These are phyloP conservation scores for Teunomyces panamensis DNA, from an alignment of 805 yeast species.

Conservation along the genomic window DNA sequence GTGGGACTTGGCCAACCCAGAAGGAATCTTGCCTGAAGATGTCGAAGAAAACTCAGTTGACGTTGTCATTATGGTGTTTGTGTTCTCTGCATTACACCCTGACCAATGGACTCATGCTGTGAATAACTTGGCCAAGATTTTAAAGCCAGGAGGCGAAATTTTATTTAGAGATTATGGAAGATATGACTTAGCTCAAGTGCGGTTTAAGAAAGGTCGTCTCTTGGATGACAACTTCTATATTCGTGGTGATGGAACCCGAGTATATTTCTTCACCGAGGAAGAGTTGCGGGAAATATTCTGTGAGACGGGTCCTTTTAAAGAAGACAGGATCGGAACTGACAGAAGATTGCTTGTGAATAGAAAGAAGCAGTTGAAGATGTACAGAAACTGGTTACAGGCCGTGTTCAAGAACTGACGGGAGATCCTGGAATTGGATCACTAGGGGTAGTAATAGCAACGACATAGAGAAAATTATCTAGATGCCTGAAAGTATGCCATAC, in stretches of 20 bases:
- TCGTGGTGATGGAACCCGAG: constrained; percentile 97
- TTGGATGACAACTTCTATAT: constrained; percentile 92
- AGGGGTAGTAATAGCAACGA: not conserved
- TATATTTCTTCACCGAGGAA: constrained; percentile 94
- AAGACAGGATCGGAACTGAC: constrained; percentile 81
- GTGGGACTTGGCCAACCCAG: constrained; percentile 89
- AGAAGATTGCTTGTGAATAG: constrained; percentile 87
- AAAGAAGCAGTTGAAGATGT: constrained; percentile 91
- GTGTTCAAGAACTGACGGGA: constrained; percentile 50
- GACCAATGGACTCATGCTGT: constrained; percentile 86
- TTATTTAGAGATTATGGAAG: constrained; percentile 93
- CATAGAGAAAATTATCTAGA: constrained; percentile 36
- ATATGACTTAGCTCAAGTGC: constrained; percentile 90
- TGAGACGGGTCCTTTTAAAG: constrained; percentile 50
- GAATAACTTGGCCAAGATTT: constrained; percentile 59
- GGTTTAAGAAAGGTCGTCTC: constrained; percentile 85
- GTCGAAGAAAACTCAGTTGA: constrained; percentile 81
- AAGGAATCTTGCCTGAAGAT: constrained; percentile 76
- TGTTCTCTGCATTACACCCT: constrained; percentile 89
- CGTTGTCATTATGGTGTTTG: constrained; percentile 91
- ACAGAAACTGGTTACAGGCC: constrained; percentile 94
- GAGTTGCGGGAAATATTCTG: constrained; percentile 74
- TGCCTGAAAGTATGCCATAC: constrained; percentile 33
- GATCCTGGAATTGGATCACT: not conserved
- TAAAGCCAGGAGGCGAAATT: constrained; percentile 92